phyloP scores from a whole-genome alignment of 2,329 filamentous ascomycete genomes.

The Beauveria sp. region DNA sequence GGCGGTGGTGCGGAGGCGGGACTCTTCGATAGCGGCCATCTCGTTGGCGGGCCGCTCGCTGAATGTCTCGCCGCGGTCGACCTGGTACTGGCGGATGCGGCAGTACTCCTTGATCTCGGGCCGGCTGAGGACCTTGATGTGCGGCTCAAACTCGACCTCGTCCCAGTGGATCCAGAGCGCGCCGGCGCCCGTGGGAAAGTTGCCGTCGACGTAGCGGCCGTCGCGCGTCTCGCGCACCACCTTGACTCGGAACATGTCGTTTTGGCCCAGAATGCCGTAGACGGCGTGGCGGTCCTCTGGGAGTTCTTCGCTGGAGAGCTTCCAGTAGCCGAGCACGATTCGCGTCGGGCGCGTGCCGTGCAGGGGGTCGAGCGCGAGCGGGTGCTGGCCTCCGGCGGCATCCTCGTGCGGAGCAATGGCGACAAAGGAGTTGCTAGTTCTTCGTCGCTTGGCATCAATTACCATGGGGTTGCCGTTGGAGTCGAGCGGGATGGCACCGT shows the following conservation, averaged over 20 bases:
- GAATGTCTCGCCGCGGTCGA: slow-evolving; percentile 44
- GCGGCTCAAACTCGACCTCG: slow-evolving; percentile 50
- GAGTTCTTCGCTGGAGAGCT: slow-evolving; percentile 40
- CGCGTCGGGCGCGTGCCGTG: slow-evolving; percentile 48
- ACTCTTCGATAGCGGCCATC: slow-evolving; percentile 42
- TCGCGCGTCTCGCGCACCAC: slow-evolving; percentile 53
- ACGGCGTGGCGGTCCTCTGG: slow-evolving; percentile 51
- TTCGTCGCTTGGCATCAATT: slow-evolving; percentile 37
- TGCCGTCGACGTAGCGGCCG: slow-evolving; percentile 49
- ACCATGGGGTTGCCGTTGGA: neutral
- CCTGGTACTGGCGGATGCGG: slow-evolving; percentile 51
- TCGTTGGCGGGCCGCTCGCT: slow-evolving; percentile 44
- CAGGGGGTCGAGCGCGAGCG: slow-evolving; percentile 31
- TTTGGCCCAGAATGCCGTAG: slow-evolving; percentile 53
- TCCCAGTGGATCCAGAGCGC: slow-evolving; percentile 57
- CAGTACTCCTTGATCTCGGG: slow-evolving; percentile 57
- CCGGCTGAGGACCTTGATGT: slow-evolving; percentile 42
- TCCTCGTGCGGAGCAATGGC: slow-evolving; percentile 1
- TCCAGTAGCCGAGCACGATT: slow-evolving; percentile 54
- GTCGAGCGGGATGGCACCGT: slow-evolving; percentile 42
- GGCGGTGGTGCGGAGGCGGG: slow-evolving; percentile 34
- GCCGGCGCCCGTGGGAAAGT: slow-evolving; percentile 53
- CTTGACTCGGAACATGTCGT: slow-evolving; percentile 59
- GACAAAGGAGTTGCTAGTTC: slow-evolving; percentile 19
- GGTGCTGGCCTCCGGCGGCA: slow-evolving; percentile 3